Evolutionary conservation across 1,284 basidiomycete genomes (phyloP), one percentile per base, ranked within the genome.

Genomic region (Sanghuangporus baumii): DNA sequence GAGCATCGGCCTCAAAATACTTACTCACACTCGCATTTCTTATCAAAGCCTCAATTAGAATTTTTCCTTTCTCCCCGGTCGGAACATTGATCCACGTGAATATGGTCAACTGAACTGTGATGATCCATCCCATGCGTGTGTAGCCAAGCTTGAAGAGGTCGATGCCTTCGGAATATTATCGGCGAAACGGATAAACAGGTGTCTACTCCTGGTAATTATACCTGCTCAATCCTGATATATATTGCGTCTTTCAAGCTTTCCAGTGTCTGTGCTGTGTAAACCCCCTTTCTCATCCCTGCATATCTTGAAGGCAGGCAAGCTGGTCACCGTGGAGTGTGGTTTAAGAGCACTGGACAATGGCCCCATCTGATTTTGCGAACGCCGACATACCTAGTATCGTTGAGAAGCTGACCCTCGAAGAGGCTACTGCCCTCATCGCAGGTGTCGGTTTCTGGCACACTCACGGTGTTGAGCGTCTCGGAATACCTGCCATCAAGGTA

Each of bases 371-470:
- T 69, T 88, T 90, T 69, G 82, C 83, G 14, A 82, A 81, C 0
- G 87, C 82, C 4, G 73, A 85, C 69, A 76, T 90, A 59, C 76
- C 82, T 64, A 78, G 83, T 55, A 74, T 89, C 59, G 76, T 90
- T 58, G 81, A 84, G n/a, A 75, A 83, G 63, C 74, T 90, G 65
- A 88, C 87, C 1, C 85, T 81, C 0, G 86, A 89, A 47, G 88
- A 90, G 69, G 83, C 88, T 2, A 89, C 91, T 67, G 74, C 78
- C 20, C 77, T 92, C 31, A 86, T 83, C 12, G 85, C 86, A 3
- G 89, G 89, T 40, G 86, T 86, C 34, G 88, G 88, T 23, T 86
- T 87, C 70, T 91, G 89, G 90, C 84, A 89, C 70, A 91, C 89
- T 0, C 81, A 85, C 61, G 78, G 76, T 7, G 74, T 91, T 20